Evolutionary conservation across 1,139 yeast species (phyloP).

Genomic region (Geotrichum citri-aurantii): DNA sequence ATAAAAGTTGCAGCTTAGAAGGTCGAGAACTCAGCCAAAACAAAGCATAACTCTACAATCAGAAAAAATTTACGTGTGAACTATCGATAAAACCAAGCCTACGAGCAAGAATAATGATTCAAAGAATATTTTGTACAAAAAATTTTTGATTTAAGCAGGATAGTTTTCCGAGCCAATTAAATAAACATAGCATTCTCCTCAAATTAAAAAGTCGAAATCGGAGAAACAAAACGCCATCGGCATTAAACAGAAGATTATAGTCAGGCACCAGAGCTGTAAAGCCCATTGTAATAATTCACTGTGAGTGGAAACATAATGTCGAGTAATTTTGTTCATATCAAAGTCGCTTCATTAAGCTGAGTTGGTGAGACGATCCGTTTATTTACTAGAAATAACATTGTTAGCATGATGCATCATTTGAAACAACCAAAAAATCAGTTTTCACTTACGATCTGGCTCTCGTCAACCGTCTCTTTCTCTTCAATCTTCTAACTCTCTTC

Average conservation of each 20-base stretch:
- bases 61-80: no score
- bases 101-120: background rate
- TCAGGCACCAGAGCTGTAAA: constrained; percentile 2
- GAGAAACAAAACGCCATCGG: constrained; percentile 2
- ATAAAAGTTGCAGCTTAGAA: no score
- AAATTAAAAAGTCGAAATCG: constrained; percentile 1
- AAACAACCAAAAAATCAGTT: background rate
- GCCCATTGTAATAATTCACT: background rate
- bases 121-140: background rate
- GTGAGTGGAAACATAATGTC: background rate
- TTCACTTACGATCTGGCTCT: constrained; percentile 69
- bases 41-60: no score
- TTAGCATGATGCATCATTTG: background rate
- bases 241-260: background rate
- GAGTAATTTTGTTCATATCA: background rate
- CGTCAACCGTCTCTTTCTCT: constrained; percentile 99
- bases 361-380: constrained; percentile 9
- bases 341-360: constrained; percentile 6
- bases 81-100: no score
- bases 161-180: constrained; percentile 9
- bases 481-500: constrained; percentile 99
- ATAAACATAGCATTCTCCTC: background rate
- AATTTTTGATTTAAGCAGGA: background rate
- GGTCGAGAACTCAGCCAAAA: background rate
- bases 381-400: constrained; percentile 4